A percentile compares a stretch with the other conserved stretches of the same genome.
phyloP scores from a whole-genome alignment of 2,329 filamentous ascomycete species.

The Myriosclerotinia duriaeana region DNA sequence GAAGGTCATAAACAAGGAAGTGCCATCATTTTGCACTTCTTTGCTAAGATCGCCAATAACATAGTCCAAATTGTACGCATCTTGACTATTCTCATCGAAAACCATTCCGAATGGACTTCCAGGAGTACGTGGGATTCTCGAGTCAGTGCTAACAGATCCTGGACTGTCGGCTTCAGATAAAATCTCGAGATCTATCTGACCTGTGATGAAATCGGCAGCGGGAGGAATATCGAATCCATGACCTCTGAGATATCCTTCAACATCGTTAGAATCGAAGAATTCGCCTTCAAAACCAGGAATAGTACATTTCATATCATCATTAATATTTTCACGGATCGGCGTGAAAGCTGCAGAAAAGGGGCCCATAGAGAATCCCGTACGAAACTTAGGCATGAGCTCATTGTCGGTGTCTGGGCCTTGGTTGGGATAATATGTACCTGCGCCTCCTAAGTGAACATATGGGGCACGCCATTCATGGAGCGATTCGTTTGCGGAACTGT shows the following conservation, averaged over 20 bases:
- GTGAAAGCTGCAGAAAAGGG: conserved; percentile 49
- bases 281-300: conserved; percentile 67
- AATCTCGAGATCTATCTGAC: conserved; percentile 49
- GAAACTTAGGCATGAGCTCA: conserved; percentile 36
- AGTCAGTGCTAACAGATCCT: conserved; percentile 26
- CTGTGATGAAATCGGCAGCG: conserved; percentile 58
- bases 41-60: not conserved
- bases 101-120: conserved; percentile 27
- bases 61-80: not conserved
- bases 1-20: not conserved
- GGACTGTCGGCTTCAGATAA: conserved; percentile 26
- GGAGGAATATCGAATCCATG: conserved; percentile 63
- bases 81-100: conserved; percentile 14
- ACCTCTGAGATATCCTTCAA: conserved; percentile 69
- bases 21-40: not conserved
- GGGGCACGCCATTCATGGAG: conserved; percentile 61
- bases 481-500: conserved; percentile 41
- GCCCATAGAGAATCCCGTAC: conserved; percentile 47
- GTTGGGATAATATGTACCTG: conserved; percentile 62
- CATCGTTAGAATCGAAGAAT: conserved; percentile 75
- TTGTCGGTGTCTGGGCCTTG: conserved; percentile 29
- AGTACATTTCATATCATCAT: conserved; percentile 51
- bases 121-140: conserved; percentile 31
- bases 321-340: conserved; percentile 47
- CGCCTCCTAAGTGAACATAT: conserved; percentile 65